Percentiles rank a stretch among this genome's conserved stretches.
phyloP scores from a whole-genome alignment of 108 stramenopile species.

The Pseudonitzschia multiseries region DNA sequence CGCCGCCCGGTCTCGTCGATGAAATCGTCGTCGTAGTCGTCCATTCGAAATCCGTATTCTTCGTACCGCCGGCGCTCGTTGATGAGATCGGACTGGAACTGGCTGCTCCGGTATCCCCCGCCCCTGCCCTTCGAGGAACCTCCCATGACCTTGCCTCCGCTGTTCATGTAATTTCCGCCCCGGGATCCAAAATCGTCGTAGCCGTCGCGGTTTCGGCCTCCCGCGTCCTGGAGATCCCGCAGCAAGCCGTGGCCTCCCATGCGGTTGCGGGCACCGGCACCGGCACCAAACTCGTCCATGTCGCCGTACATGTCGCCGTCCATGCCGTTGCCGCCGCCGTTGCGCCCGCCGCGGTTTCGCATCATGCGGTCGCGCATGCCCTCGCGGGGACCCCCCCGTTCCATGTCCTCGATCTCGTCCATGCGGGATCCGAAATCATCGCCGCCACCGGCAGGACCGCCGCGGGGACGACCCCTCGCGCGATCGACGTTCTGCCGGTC shows the following conservation, averaged over 20 bases:
- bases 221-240: background rate
- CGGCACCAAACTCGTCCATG: background rate
- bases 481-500: conserved; percentile 10
- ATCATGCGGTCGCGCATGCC: background rate
- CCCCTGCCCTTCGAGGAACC: conserved; percentile 5
- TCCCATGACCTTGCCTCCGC: conserved; percentile 4
- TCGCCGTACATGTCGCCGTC: background rate
- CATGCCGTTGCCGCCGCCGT: background rate
- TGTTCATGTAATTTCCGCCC: background rate
- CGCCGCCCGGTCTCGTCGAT: conserved; percentile 4
- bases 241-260: conserved; percentile 6
- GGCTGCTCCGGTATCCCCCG: background rate
- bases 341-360: background rate
- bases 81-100: background rate
- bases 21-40: background rate
- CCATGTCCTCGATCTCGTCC: background rate
- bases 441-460: background rate
- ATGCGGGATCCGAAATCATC: background rate
- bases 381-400: conserved; percentile 1
- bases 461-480: background rate
- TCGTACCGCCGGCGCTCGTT: conserved; percentile 13
- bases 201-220: background rate
- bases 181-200: conserved; percentile 15
- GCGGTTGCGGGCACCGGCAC: background rate
- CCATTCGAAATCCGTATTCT: conserved; percentile 4